phyloP scores from a whole-genome alignment of 2,329 filamentous ascomycete species.

The Rutstroemia sp. region DNA sequence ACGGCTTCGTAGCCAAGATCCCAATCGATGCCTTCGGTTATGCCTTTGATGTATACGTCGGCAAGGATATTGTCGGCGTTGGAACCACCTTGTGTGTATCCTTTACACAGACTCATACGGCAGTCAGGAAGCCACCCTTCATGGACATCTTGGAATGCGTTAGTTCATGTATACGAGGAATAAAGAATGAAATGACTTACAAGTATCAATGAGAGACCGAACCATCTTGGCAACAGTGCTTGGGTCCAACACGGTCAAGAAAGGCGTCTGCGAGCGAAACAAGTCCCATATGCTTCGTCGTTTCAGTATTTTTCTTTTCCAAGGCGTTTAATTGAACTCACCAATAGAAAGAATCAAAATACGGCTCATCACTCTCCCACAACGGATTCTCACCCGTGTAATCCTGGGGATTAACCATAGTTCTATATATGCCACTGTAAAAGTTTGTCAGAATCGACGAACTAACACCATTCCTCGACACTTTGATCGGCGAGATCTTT shows the following conservation, averaged over 20 bases:
- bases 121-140: conserved; percentile 38
- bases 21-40: conserved; percentile 60
- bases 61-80: conserved; percentile 65
- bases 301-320: neutral
- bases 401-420: conserved; percentile 64
- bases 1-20: conserved; percentile 61
- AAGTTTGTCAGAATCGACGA: conserved; percentile 51
- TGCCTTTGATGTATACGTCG: conserved; percentile 62
- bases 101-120: conserved; percentile 64
- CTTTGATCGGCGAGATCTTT: conserved; percentile 51
- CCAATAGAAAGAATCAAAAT: conserved; percentile 66
- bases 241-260: conserved; percentile 64
- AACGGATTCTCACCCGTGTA: conserved; percentile 66
- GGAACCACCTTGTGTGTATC: conserved; percentile 67
- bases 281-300: conserved; percentile 59
- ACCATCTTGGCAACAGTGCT: conserved; percentile 56
- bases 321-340: too few species aligned
- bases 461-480: conserved; percentile 46
- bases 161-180: neutral
- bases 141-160: conserved; percentile 30
- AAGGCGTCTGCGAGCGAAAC: conserved; percentile 61
- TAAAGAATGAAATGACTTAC: conserved; percentile 31
- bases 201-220: conserved; percentile 65
- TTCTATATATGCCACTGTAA: conserved; percentile 63
- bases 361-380: conserved; percentile 59